Conservation (phyloP, 1,284 basidiomycete species). For the Fistulinella staudtii region DNA sequence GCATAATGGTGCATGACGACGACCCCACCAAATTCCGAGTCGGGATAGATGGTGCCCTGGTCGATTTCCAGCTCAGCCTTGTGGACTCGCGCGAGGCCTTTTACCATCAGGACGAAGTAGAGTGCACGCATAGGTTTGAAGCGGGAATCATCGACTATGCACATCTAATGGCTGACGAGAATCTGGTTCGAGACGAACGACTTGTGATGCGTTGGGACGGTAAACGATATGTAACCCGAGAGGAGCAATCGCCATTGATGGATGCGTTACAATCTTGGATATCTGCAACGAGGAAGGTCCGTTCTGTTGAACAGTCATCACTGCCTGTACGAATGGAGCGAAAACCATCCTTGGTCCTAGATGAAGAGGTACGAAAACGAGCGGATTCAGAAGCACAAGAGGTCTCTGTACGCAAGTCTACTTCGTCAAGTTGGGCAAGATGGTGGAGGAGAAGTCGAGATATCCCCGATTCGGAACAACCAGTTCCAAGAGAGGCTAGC, state of each 20-base stretch:
- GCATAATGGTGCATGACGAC: constrained; percentile 45
- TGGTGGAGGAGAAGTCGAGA: constrained; percentile 69
- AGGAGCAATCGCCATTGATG: constrained; percentile 63
- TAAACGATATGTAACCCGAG: constrained; percentile 61
- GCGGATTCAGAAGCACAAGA: constrained; percentile 40
- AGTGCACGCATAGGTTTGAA: constrained; percentile 52
- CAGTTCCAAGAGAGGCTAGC: constrained; percentile 17
- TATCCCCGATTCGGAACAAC: constrained; percentile 21
- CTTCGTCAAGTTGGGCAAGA: constrained; percentile 65
- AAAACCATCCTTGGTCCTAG: constrained; percentile 26
- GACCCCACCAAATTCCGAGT: constrained; percentile 56
- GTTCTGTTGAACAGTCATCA: constrained; percentile 17
- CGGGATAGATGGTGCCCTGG: constrained; percentile 49
- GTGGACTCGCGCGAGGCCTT: constrained; percentile 35
- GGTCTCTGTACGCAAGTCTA: constrained; percentile 39
- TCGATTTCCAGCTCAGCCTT: constrained; percentile 63
- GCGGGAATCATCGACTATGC: constrained; percentile 52
- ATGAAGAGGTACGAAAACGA: constrained; percentile 23
- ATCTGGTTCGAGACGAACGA: constrained; percentile 49
- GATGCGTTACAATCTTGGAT: constrained; percentile 57
- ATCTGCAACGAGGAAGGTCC: constrained; percentile 33
- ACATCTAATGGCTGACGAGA: constrained; percentile 53
- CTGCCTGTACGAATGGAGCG: constrained; percentile 33
- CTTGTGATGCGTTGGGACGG: constrained; percentile 66
- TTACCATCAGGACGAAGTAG: constrained; percentile 44